phyloP scores from a whole-genome alignment of 2,329 filamentous ascomycete species.

The Colletotrichum sp. region DNA sequence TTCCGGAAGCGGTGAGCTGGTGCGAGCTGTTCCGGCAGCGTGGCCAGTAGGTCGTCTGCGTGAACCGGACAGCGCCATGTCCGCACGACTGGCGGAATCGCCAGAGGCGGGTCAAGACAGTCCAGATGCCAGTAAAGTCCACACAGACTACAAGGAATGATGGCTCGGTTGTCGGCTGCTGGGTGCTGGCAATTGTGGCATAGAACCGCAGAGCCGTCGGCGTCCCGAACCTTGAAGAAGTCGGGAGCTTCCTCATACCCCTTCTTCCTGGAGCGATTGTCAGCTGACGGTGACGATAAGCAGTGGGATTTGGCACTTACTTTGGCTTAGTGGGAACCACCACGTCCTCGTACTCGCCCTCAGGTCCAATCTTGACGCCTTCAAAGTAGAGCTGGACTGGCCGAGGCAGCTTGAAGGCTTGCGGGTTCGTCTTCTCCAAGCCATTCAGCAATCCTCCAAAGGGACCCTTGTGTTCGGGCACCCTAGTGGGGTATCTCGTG shows the following conservation, averaged over 20 bases:
- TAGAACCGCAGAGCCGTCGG: conserved; percentile 75
- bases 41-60: conserved; percentile 73
- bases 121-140: conserved; percentile 88
- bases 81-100: conserved; percentile 76
- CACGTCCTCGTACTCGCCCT: conserved; percentile 80
- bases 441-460: conserved; percentile 68
- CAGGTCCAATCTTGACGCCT: conserved; percentile 75
- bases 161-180: conserved; percentile 67
- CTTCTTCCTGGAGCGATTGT: conserved; percentile 49
- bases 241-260: conserved; percentile 68
- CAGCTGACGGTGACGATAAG: conserved; percentile 26
- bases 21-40: conserved; percentile 59
- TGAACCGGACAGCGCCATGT: conserved; percentile 93
- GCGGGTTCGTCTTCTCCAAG: conserved; percentile 72
- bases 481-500: conserved; percentile 49
- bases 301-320: conserved; percentile 50
- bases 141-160: conserved; percentile 88
- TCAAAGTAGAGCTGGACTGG: conserved; percentile 78
- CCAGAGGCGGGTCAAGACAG: conserved; percentile 84
- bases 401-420: conserved; percentile 74
- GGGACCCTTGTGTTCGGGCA: conserved; percentile 53
- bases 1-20: conserved; percentile 67
- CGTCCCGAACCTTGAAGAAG: conserved; percentile 71
- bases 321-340: conserved; percentile 63
- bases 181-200: conserved; percentile 78